phyloP scores from a whole-genome alignment of 2,329 filamentous ascomycete species.

The Pyrenophora graminea region DNA sequence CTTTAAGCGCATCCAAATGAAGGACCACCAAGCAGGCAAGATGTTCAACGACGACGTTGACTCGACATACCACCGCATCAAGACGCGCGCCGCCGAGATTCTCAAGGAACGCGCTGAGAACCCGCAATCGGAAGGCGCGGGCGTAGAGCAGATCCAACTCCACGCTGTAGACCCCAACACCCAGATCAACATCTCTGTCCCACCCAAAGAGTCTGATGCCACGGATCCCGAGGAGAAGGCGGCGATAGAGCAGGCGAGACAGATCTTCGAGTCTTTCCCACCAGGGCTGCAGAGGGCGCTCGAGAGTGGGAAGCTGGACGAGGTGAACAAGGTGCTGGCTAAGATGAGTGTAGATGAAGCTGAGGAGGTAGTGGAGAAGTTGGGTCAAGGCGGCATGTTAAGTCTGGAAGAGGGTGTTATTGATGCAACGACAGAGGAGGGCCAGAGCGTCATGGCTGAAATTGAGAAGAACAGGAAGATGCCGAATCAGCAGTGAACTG shows the following conservation, averaged over 20 bases:
- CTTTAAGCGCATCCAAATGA: constrained; percentile 93
- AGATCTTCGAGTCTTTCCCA: constrained; percentile 82
- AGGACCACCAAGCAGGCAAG: constrained; percentile 84
- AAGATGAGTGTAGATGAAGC: constrained; percentile 88
- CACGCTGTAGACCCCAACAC: constrained; percentile 94
- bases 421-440: constrained; percentile 89
- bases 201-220: constrained; percentile 58
- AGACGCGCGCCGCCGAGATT: constrained; percentile 74
- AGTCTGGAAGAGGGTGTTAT: constrained; percentile 93
- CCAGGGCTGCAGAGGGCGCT: constrained; percentile 81
- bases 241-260: constrained; percentile 63
- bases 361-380: constrained; percentile 78
- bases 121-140: constrained; percentile 57
- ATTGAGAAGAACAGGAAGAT: constrained; percentile 55
- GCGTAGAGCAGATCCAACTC: constrained; percentile 94
- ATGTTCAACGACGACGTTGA: constrained; percentile 93
- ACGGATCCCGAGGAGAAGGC: constrained; percentile 60
- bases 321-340: constrained; percentile 84
- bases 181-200: constrained; percentile 85
- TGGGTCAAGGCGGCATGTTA: constrained; percentile 84
- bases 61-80: constrained; percentile 82
- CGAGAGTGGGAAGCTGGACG: constrained; percentile 84
- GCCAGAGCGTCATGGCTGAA: constrained; percentile 75
- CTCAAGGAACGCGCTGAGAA: constrained; percentile 59
- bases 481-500: constrained; percentile 44